Base-by-base conservation (phyloP, 2,329 filamentous ascomycete genomes). In the Cadophora sp. region DNA sequence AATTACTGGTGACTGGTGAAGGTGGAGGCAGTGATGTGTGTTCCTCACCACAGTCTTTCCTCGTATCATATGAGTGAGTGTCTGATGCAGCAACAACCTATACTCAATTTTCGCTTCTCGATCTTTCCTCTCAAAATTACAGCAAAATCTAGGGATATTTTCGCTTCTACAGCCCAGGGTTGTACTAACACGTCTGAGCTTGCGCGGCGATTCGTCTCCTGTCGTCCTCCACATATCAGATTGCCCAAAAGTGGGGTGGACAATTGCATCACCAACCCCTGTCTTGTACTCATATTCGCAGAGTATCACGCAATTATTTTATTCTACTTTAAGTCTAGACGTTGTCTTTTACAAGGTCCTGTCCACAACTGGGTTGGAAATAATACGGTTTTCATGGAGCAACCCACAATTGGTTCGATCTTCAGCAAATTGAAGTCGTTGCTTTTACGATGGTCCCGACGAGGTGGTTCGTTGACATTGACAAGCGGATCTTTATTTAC, bases 291-390 rank as follows among this genome's bases (percentile, higher is more conserved):
- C 29, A 62, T 62, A 62, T 50, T 46, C 8, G 14, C 12, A 43
- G 19, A 29, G 22, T 50, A 62, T 62, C 59, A 62, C 59, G 59
- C 59, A 62, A 62, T 62, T 59, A 12, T 31, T 31, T 27, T 9
- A n/a, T n/a, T n/a, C n/a, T n/a, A n/a, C 24, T n/a, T 37, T 29
- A 14, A 60, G 4, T 3, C 56, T 12, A 60, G 24, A 7, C 16
- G 24, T 40, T n/a, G 12, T 24, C 8, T 5, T 22, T 12, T 9
- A 27, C 29, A 40, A 40, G n/a, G 26, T 9, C 1, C 24, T 60
- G 4, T 26, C 12, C 31, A 43, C 22, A 26, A 9, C 14, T 27
- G 4, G 12, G 2, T 16, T 31, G 9, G 29, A 24, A 24, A 43
- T 4, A 40, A 37, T 60, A 9, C 14, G 16, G 16, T 4, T 43